phyloP scores from a whole-genome alignment of 2,329 filamentous ascomycete genomes.

The Diplodia corticola region DNA sequence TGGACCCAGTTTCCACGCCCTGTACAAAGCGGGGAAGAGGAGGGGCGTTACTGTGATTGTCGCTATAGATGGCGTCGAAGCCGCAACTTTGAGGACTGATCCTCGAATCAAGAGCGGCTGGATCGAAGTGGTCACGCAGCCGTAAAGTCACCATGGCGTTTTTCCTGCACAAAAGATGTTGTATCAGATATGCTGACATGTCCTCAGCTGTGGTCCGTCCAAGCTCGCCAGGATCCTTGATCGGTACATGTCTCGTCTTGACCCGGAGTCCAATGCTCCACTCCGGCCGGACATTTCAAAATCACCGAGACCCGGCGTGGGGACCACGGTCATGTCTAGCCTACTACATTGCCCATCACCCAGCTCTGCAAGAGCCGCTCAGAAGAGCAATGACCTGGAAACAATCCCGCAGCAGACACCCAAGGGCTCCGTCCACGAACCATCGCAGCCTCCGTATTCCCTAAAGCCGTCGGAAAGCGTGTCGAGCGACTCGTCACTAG shows the following conservation, averaged over 20 bases:
- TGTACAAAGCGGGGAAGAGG: neutral
- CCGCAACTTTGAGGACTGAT: neutral
- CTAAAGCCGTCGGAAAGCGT: too few species aligned
- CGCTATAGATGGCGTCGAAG: constrained; percentile 4
- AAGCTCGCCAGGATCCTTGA: constrained; percentile 38
- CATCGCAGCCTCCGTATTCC: too few species aligned
- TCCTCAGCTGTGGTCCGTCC: constrained; percentile 34
- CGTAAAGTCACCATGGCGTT: constrained; percentile 15
- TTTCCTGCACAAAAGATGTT: too few species aligned
- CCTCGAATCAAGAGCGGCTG: constrained; percentile 21
- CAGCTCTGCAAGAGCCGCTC: too few species aligned
- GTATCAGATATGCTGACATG: too few species aligned
- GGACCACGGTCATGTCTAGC: too few species aligned
- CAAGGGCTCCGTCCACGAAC: too few species aligned
- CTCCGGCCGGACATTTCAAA: neutral
- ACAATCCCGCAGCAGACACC: too few species aligned
- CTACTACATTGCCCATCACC: too few species aligned
- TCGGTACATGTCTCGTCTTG: neutral
- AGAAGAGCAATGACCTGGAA: too few species aligned
- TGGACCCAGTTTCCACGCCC: neutral
- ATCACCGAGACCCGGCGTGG: too few species aligned
- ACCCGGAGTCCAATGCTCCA: neutral
- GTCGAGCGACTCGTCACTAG: too few species aligned
- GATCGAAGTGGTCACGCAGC: constrained; percentile 40
- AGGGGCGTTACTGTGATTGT: neutral